Percentiles rank a stretch among this genome's conserved stretches.
Evolutionary conservation across 495 filamentous ascomycete genomes (phyloP).

Genomic region (Penicillium crystallinum): DNA sequence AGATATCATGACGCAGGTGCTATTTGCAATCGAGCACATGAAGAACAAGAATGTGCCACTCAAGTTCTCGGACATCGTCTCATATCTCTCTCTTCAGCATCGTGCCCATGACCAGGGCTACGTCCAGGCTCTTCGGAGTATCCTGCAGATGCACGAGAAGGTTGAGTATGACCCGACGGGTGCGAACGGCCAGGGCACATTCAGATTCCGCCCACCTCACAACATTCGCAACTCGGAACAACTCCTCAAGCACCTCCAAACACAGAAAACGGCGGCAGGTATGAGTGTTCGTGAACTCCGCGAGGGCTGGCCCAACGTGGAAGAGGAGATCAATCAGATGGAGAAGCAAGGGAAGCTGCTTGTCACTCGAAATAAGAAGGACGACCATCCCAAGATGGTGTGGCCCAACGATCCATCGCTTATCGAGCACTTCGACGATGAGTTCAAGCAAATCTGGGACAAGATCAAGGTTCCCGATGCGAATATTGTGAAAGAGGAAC

Average conservation of each 20-base stretch:
- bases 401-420: conserved; percentile 84
- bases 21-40: conserved; percentile 78
- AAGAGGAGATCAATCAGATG: conserved; percentile 67
- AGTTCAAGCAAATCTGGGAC: conserved; percentile 79
- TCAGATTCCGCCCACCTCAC: conserved; percentile 71
- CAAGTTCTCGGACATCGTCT: conserved; percentile 65
- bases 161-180: conserved; percentile 64
- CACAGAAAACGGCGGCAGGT: conserved; percentile 72
- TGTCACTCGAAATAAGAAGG: conserved; percentile 88
- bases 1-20: conserved; percentile 77
- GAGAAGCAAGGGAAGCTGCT: conserved; percentile 75
- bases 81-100: conserved; percentile 66
- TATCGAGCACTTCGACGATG: conserved; percentile 67
- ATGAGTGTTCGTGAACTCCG: conserved; percentile 82
- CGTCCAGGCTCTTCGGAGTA: conserved; percentile 39
- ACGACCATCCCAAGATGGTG: conserved; percentile 75
- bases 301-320: conserved; percentile 87
- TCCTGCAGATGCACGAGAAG: conserved; percentile 53
- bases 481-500: conserved; percentile 68
- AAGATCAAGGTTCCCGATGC: conserved; percentile 70
- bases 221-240: conserved; percentile 69
- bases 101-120: conserved; percentile 42
- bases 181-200: conserved; percentile 59
- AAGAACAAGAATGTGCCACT: conserved; percentile 69
- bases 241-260: conserved; percentile 73